phyloP scores from a whole-genome alignment of 2,329 filamentous ascomycete species.

The Aspergillus tamarii region DNA sequence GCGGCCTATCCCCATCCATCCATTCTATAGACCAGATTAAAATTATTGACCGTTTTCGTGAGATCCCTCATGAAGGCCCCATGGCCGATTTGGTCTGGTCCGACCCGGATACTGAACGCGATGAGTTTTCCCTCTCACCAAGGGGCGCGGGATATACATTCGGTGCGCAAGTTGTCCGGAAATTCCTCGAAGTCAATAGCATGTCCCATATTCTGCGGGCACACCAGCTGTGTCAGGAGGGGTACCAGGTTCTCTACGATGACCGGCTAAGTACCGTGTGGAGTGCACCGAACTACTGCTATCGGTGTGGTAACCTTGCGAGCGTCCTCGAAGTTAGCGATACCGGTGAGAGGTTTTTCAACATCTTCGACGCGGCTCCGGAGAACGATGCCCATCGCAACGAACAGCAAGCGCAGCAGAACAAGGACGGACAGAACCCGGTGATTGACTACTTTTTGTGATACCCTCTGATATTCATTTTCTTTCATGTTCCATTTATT shows the following conservation, averaged over 20 bases:
- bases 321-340: constrained; percentile 96
- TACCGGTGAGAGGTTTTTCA: constrained; percentile 90
- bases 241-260: constrained; percentile 95
- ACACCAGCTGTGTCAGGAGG: constrained; percentile 98
- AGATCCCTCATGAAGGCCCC: constrained; percentile 96
- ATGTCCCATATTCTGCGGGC: constrained; percentile 98
- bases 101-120: constrained; percentile 93
- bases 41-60: constrained; percentile 97
- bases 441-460: constrained; percentile 73
- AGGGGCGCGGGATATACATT: constrained; percentile 96
- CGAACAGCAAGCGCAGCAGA: constrained; percentile 73
- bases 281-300: constrained; percentile 97
- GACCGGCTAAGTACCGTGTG: constrained; percentile 94
- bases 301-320: constrained; percentile 94
- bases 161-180: constrained; percentile 95
- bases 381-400: constrained; percentile 84
- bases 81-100: constrained; percentile 99
- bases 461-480: constrained; percentile 39
- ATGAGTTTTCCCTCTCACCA: constrained; percentile 94
- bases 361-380: constrained; percentile 94
- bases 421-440: constrained; percentile 71
- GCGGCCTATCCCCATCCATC: constrained; percentile 85
- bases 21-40: constrained; percentile 99
- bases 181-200: constrained; percentile 94
- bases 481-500: constrained; percentile 12